Evolutionary conservation across 2,329 filamentous ascomycete genomes (phyloP).

Genomic region (Colletotrichum neosansevieriae): DNA sequence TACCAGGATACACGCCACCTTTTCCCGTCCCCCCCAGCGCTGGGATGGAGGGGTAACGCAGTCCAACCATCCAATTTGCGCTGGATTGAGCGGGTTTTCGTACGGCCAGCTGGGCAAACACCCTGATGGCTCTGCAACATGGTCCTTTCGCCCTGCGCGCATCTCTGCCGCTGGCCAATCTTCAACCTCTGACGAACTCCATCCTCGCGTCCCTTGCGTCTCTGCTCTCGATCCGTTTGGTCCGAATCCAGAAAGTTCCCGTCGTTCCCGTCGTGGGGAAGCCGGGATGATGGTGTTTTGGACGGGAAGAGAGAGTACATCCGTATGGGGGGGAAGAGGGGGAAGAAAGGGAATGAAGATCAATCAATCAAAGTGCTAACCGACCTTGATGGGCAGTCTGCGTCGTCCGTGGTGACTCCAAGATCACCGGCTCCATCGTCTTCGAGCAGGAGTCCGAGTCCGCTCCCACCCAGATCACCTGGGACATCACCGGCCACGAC

Average conservation of each 20-base stretch:
- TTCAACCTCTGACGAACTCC: constrained; percentile 21
- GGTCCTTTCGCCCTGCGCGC: constrained; percentile 15
- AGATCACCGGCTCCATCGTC: constrained; percentile 91
- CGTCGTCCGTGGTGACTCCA: constrained; percentile 97
- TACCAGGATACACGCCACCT: constrained; percentile 43
- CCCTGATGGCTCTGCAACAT: constrained; percentile 47
- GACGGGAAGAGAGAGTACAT: background rate
- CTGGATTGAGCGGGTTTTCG: constrained; percentile 71
- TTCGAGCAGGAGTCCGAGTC: constrained; percentile 93
- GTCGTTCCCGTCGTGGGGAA: constrained; percentile 32
- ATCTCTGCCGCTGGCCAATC: constrained; percentile 34
- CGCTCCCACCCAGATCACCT: constrained; percentile 86
- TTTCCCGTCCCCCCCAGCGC: constrained; percentile 30
- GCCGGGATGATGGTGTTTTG: constrained; percentile 2
- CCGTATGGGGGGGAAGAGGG: too few species aligned
- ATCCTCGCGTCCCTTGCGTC: constrained; percentile 25
- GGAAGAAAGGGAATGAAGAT: constrained; percentile 26
- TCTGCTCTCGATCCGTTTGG: constrained; percentile 25
- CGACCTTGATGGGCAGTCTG: constrained; percentile 72
- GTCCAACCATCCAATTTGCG: constrained; percentile 51
- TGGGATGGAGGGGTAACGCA: constrained; percentile 45
- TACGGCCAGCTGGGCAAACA: constrained; percentile 44
- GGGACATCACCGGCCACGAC: constrained; percentile 93
- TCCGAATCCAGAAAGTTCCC: constrained; percentile 11
- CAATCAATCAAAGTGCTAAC: constrained; percentile 40